Evolutionary conservation across 192 early-diverging fungal species (phyloP), one percentile per base, ranked within the genome.

Genomic region (Kappamyces sp.): DNA sequence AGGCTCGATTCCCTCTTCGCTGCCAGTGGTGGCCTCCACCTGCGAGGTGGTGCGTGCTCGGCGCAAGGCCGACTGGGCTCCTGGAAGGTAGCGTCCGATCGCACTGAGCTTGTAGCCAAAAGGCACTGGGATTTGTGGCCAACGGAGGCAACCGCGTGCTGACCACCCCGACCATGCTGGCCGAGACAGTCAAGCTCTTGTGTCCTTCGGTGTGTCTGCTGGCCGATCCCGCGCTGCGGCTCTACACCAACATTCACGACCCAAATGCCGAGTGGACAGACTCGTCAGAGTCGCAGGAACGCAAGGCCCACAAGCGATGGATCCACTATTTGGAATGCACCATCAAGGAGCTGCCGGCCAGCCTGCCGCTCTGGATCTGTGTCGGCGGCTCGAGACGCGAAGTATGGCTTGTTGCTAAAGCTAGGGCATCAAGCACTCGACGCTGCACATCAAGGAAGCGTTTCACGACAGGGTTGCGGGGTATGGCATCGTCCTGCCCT

Each of bases 71-170:
- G 22, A 22, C 22, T 22, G 22, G 22, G 22, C 22, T 22, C 22
- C 22, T 22, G 22, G 22, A 22, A 22, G 22, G 22, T 22, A 22
- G 22, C 22, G 22, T 22, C 22, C 22, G 22, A 22, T 22, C 22
- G 22, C 22, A 22, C 22, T 22, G 22, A 22, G 22, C 12, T 45
- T 45, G 22, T 45, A 45, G 12, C 22, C 31, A 53, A 53, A 53
- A 53, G 51, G 51, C 9, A 53, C 41, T 53, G 51, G 51, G 41
- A 53, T 53, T 35, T 53, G 36, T 5, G 31, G 51, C 22, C 11
- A 53, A 53, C 2, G 51, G 51, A 31, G 14, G 12, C 41, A 11
- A 39, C 31, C 11, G 41, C 14, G 2, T 53, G 14, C 14, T n/a
- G 14, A 39, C 41, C 7, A 53, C 31, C 14, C 14, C 51, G 9